These are phyloP conservation scores for Camelina sativa DNA, from an alignment of 345 rosid genomes.

Conservation along the genomic window DNA sequence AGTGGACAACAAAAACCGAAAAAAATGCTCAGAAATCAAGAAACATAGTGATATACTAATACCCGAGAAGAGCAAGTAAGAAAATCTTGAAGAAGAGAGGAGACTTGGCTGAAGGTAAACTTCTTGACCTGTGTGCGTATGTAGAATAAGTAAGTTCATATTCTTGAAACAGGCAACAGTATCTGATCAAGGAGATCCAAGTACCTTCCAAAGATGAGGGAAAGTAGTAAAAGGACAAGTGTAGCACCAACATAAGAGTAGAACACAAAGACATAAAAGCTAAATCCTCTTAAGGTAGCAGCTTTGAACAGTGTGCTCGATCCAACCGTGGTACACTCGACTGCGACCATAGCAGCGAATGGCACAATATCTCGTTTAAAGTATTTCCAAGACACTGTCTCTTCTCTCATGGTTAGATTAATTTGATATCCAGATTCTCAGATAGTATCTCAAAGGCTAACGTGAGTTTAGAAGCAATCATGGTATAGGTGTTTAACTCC, in stretches of 20 bases:
- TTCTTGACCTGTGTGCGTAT: constrained; percentile 2
- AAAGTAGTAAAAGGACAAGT: constrained; percentile 37
- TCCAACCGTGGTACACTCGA: constrained; percentile 43
- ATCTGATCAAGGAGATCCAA: neutral
- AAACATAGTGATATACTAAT: neutral
- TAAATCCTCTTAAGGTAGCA: constrained; percentile 48
- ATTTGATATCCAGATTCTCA: neutral
- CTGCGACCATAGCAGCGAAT: constrained; percentile 43
- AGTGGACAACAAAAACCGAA: constrained; percentile 3
- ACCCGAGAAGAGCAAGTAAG: constrained; percentile 42
- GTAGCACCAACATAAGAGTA: constrained; percentile 42
- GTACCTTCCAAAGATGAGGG: constrained; percentile 33
- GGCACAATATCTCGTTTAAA: constrained; percentile 42
- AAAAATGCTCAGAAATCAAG: neutral
- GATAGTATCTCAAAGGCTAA: neutral
- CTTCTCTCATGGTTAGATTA: constrained; percentile 10
- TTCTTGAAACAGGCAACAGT: constrained; percentile 2
- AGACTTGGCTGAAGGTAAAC: constrained; percentile 37
- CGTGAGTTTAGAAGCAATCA: neutral
- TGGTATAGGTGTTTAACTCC: neutral
- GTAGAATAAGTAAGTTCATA: neutral
- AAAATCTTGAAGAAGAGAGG: constrained; percentile 43
- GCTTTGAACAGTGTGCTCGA: constrained; percentile 47
- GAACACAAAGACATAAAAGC: constrained; percentile 46
- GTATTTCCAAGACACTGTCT: constrained; percentile 20